Evolutionary conservation across 2,329 filamentous ascomycete genomes (phyloP).

Genomic region (Paramyrothecium roridum): DNA sequence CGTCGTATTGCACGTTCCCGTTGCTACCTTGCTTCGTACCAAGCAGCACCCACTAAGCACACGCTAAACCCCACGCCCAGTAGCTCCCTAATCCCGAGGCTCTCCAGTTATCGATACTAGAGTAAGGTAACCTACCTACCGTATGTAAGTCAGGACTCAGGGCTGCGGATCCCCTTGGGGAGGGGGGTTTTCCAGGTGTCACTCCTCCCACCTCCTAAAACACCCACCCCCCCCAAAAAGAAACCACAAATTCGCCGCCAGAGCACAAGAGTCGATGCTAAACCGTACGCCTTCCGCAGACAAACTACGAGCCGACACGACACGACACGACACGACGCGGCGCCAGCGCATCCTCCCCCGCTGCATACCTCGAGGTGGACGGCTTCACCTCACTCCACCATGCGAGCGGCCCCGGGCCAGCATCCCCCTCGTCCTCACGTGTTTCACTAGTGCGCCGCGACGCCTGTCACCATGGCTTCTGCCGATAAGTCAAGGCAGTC

Average conservation of each 20-base stretch:
- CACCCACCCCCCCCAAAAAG: not conserved
- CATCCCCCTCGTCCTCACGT: conserved; percentile 27
- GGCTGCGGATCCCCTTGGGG: not conserved
- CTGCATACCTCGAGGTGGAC: not conserved
- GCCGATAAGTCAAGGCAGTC: conserved; percentile 81
- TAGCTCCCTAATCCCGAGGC: not conserved
- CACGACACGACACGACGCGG: not conserved
- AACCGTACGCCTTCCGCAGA: not conserved
- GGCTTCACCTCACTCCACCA: conserved; percentile 22
- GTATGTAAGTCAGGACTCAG: not conserved
- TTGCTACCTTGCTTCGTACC: no score
- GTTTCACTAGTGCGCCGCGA: conserved; percentile 20
- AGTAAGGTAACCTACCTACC: no score
- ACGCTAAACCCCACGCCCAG: not conserved
- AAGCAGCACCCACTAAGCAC: no score
- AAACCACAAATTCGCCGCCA: not conserved
- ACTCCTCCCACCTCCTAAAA: not conserved
- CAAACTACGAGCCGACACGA: not conserved
- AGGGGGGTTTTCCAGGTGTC: no score
- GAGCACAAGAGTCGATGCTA: not conserved
- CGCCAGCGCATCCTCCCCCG: conserved; percentile 9
- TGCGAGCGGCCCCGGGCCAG: conserved; percentile 36
- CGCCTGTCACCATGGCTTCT: conserved; percentile 47
- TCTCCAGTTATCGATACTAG: not conserved
- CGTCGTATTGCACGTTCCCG: no score